Evolutionary conservation across 2,329 filamentous ascomycete genomes (phyloP), one percentile per base, ranked within the genome.

Genomic region (Fusarium sp.): DNA sequence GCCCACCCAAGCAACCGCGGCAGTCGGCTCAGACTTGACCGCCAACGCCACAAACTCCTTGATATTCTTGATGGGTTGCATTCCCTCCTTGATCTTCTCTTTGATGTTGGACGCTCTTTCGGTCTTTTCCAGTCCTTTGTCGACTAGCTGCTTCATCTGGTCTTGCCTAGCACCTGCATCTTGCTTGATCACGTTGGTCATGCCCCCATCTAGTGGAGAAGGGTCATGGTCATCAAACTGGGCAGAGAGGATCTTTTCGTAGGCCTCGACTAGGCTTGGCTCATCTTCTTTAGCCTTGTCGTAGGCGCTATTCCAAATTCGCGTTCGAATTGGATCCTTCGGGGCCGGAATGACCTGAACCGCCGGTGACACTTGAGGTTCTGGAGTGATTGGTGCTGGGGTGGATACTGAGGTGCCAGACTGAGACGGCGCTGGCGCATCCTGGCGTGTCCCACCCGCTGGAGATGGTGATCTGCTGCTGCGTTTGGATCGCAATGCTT

Each of bases 271-370:
- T 4, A 71, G 11, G 4, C 31, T 2, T 5, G 44, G 35, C 33
- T 70, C 59, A 5, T 60, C 42, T 10, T 40, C 20, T 44, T 55
- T 59, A 16, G n/a, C 51, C 5, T 40, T 49, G 20, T 70, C 64
- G 14, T 70, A 70, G 20, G 67, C 67, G 10, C 60, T 11, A 12
- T 70, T 70, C 67, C 67, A 70, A 5, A 70, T 22, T 57, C 46
- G 27, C 8, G 27, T 51, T 20, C 46, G 46, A 5, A 31, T 31
- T n/a, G 10, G 46, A 51, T 31, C 27, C 0, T 51, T 1, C 17
- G 17, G 2, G 1, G 27, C 2, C 17, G 2, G 4, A 31, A 6
- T 9, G 2, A 10, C 10, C 17, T 5, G 27, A 12, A 6, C 6
- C 3, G 16, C 24, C 6, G 6, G 17, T 2, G 46, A 6, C 1